Percentiles rank a stretch among this genome's conserved stretches.
Evolutionary conservation across 176 grass and related monocot species (phyloP).

Genomic region (Lolium perenne): DNA sequence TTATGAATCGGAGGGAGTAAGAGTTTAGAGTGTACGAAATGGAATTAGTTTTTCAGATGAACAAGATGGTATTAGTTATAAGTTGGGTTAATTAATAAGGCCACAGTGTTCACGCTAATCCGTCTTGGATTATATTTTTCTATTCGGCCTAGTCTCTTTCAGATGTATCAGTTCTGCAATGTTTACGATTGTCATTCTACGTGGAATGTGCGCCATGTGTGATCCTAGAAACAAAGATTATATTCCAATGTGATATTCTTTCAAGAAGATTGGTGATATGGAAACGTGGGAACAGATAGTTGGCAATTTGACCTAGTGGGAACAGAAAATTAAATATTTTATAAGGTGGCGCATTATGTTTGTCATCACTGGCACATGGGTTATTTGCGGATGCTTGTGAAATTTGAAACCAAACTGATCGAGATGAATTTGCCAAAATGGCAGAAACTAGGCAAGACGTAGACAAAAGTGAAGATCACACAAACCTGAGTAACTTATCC

Average conservation of each 20-base stretch:
- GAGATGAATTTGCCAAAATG: neutral
- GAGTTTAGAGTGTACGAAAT: slow-evolving; percentile 33
- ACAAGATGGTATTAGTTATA: neutral
- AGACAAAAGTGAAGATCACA: neutral
- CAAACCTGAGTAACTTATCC: neutral
- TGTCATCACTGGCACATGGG: neutral
- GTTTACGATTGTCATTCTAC: neutral
- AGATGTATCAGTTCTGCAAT: neutral
- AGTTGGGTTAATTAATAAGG: neutral
- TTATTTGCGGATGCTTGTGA: neutral
- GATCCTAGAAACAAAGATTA: neutral
- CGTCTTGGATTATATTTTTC: neutral
- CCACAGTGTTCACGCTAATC: neutral
- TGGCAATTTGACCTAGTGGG: neutral
- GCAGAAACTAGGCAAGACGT: neutral
- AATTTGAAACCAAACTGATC: neutral
- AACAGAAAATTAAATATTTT: neutral
- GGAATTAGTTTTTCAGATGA: neutral
- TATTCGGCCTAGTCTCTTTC: neutral
- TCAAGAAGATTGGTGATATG: neutral
- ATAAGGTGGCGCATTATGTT: neutral
- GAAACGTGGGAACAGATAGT: neutral
- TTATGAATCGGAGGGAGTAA: neutral
- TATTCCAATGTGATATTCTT: neutral
- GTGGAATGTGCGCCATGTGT: neutral